phyloP scores from a whole-genome alignment of 1,284 basidiomycete species.

The Puccinia hordei region DNA sequence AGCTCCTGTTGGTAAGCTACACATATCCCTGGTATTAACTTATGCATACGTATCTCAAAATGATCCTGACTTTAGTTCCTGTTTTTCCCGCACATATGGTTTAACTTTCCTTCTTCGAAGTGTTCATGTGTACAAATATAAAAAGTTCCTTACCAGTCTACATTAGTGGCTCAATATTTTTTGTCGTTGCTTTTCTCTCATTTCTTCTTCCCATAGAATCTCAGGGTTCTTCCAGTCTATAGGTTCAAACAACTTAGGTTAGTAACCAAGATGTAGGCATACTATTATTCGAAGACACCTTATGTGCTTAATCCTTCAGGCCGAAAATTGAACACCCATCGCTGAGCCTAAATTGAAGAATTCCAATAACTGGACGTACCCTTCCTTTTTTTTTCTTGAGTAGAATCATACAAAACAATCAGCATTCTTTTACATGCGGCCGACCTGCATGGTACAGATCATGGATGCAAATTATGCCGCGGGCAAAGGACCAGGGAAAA shows the following conservation, averaged over 20 bases:
- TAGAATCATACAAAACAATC: too few relatives aligned
- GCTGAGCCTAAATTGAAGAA: too few relatives aligned
- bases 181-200: background rate
- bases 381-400: too few relatives aligned
- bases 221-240: background rate
- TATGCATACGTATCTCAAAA: background rate
- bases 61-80: background rate
- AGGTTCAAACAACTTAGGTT: background rate
- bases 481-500: too few relatives aligned
- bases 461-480: too few relatives aligned
- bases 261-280: too few relatives aligned
- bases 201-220: background rate
- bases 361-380: too few relatives aligned
- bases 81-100: background rate
- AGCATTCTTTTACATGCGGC: too few relatives aligned
- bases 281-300: too few relatives aligned
- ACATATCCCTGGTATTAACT: slow-evolving; percentile 69
- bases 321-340: too few relatives aligned
- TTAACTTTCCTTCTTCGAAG: background rate
- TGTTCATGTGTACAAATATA: background rate
- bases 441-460: too few relatives aligned
- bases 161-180: slow-evolving; percentile 56
- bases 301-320: too few relatives aligned
- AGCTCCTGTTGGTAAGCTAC: slow-evolving; percentile 79
- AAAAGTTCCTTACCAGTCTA: slow-evolving; percentile 69